phyloP scores from a whole-genome alignment of 2,329 filamentous ascomycete species.

The Tolypocladium amazonense region DNA sequence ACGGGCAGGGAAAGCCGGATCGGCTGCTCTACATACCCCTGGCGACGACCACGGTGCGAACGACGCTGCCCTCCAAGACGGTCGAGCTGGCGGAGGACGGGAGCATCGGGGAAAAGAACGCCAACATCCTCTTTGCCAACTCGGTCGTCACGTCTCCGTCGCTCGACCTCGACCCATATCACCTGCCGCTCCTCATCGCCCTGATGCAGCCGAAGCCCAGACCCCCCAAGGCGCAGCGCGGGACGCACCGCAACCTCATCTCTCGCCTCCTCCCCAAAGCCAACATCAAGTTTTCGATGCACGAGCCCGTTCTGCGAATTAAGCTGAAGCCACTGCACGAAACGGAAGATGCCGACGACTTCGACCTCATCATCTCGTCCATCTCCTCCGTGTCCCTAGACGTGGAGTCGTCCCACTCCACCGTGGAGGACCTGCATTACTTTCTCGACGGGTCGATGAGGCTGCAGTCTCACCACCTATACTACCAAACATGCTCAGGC shows the following conservation, averaged over 20 bases:
- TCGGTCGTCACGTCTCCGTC: slow-evolving; percentile 93
- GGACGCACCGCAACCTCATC: slow-evolving; percentile 57
- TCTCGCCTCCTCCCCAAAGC: slow-evolving; percentile 90
- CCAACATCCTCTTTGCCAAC: slow-evolving; percentile 94
- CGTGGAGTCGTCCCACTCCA: slow-evolving; percentile 88
- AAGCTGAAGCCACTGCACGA: slow-evolving; percentile 69
- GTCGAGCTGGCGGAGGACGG: slow-evolving; percentile 68
- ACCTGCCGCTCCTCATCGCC: slow-evolving; percentile 75
- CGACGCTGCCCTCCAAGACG: slow-evolving; percentile 88
- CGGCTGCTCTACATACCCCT: slow-evolving; percentile 90
- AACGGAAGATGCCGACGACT: slow-evolving; percentile 61
- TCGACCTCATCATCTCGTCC: slow-evolving; percentile 89
- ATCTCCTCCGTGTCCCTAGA: slow-evolving; percentile 91
- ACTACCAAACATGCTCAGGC: slow-evolving; percentile 83
- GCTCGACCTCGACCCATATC: slow-evolving; percentile 82
- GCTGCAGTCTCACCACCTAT: slow-evolving; percentile 77
- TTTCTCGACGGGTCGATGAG: slow-evolving; percentile 73
- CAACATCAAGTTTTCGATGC: slow-evolving; percentile 89
- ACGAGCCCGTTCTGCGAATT: slow-evolving; percentile 89
- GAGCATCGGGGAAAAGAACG: slow-evolving; percentile 72
- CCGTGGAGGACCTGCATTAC: slow-evolving; percentile 76
- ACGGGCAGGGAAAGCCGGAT: slow-evolving; percentile 77
- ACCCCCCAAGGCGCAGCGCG: slow-evolving; percentile 21
- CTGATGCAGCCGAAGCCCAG: slow-evolving; percentile 50
- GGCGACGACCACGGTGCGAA: slow-evolving; percentile 91